Evolutionary conservation across 257 asterid genomes (phyloP).

Genomic region (Scutellaria minor): DNA sequence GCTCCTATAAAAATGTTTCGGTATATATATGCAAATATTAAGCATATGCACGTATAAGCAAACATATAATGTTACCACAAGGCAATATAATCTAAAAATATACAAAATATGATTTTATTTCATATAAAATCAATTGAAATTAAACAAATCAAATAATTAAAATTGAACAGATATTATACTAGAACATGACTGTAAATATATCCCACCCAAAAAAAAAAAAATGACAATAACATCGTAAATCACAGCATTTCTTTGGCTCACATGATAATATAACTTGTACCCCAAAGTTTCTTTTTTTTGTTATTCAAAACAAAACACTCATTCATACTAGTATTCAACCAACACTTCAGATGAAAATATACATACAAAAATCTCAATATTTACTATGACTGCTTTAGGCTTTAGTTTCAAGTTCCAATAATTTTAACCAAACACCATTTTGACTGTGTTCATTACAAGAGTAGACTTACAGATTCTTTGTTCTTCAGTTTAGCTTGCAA

Average conservation of each 20-base stretch:
- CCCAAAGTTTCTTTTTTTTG: not conserved
- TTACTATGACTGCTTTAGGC: slow-evolving; percentile 17
- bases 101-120: not conserved
- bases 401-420: slow-evolving; percentile 23
- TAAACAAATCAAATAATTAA: slow-evolving; percentile 4
- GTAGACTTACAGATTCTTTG: slow-evolving; percentile 74
- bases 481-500: slow-evolving; percentile 68
- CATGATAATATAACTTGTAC: not conserved
- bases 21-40: slow-evolving; percentile 21
- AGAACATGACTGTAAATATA: not conserved
- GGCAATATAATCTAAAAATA: not conserved
- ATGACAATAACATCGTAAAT: slow-evolving; percentile 8
- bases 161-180: slow-evolving; percentile 1
- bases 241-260: slow-evolving; percentile 6
- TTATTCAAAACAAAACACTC: no score
- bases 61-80: not conserved
- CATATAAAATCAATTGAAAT: not conserved
- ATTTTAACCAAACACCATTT: slow-evolving; percentile 6
- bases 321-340: slow-evolving; percentile 4
- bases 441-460: slow-evolving; percentile 2
- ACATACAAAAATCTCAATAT: not conserved
- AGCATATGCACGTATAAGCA: slow-evolving; percentile 16
- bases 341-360: not conserved
- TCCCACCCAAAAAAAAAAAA: slow-evolving; percentile 1
- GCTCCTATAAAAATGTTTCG: not conserved